Base-by-base conservation (phyloP, 1,284 basidiomycete genomes). In the Mixia osmundae region DNA sequence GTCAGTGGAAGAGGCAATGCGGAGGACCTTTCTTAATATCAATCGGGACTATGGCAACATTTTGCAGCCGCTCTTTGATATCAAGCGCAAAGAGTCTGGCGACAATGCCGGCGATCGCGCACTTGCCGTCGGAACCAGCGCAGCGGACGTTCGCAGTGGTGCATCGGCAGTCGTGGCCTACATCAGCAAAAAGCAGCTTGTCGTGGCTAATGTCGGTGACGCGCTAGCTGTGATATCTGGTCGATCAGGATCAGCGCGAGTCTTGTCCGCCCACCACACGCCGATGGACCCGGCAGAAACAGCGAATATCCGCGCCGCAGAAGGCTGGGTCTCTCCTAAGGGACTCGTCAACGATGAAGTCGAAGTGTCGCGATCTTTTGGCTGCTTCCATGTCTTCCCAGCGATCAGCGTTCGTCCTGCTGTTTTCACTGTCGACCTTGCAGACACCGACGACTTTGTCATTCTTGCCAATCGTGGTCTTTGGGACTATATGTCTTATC, bases 291-390 rank as follows among this genome's bases (percentile, higher is more conserved):
- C 74, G 18, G 61, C 63, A 14, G 91, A 97, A 59, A 82, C 75
- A 2, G 65, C 66, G 12, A 68, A 87, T 15, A 94, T 97, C 43
- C 72, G 91, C 22, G 64, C 70, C 0, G 80, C 85, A 2, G 91
- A 95, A 57, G 87, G 85, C 0, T 97, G 82, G 78, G 76, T 97
- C 25, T 85, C 85, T 4, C 76, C 82, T n/a, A 72, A 76, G 44
- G 89, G 89, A 5, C 64, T 76, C 21, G 75, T 97, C 46, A 91
- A 91, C 56, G 83, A 94, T 54, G 76, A 83, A 50, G 69, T 82
- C 42, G 78, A 85, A 46, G 70, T 85, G 4, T 87, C 89, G 9
- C 69, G 87, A 25, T 77, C 80, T 0, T 95, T 95, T 56, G 89
- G 89, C 0, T 87, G 78, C 60, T 95, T 76, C 61, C 75, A 85